A percentile compares a stretch with the other conserved stretches of the same genome.
These are phyloP conservation scores for Ogataea hybrid DNA, from an alignment of 1,139 yeast species.

Conservation along the genomic window DNA sequence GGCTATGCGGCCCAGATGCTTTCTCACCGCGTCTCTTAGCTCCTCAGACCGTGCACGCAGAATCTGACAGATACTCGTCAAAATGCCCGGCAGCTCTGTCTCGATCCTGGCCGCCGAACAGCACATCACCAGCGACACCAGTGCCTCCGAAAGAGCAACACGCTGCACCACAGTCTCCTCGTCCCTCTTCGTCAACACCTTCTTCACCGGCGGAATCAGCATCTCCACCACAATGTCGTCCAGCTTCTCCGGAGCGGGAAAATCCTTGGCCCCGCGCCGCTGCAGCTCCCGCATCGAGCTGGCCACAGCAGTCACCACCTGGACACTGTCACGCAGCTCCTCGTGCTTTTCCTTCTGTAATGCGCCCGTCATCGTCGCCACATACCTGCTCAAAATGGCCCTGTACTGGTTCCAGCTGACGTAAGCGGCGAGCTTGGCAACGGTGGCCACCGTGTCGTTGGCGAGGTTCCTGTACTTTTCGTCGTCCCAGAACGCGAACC, in stretches of 20 bases:
- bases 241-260: conserved; percentile 41
- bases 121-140: conserved; percentile 67
- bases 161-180: conserved; percentile 77
- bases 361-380: conserved; percentile 44
- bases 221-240: conserved; percentile 56
- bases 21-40: conserved; percentile 83
- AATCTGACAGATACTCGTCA: conserved; percentile 85
- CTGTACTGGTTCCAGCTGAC: conserved; percentile 80
- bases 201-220: conserved; percentile 60
- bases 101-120: conserved; percentile 57
- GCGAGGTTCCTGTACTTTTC: conserved; percentile 71
- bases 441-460: conserved; percentile 66
- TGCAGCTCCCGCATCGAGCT: conserved; percentile 43
- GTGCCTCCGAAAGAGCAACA: conserved; percentile 79
- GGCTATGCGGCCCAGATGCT: conserved; percentile 66
- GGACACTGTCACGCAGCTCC: conserved; percentile 56
- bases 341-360: conserved; percentile 39
- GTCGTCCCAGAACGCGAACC: conserved; percentile 58
- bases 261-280: conserved; percentile 29
- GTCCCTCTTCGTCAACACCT: conserved; percentile 58
- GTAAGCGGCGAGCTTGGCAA: conserved; percentile 56
- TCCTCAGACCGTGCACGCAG: conserved; percentile 85
- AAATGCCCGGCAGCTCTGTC: conserved; percentile 70
- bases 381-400: conserved; percentile 71
- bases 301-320: conserved; percentile 63